Conservation (phyloP, 129 eudicot genomes). For the Chrysanthemum makinoi region DNA sequence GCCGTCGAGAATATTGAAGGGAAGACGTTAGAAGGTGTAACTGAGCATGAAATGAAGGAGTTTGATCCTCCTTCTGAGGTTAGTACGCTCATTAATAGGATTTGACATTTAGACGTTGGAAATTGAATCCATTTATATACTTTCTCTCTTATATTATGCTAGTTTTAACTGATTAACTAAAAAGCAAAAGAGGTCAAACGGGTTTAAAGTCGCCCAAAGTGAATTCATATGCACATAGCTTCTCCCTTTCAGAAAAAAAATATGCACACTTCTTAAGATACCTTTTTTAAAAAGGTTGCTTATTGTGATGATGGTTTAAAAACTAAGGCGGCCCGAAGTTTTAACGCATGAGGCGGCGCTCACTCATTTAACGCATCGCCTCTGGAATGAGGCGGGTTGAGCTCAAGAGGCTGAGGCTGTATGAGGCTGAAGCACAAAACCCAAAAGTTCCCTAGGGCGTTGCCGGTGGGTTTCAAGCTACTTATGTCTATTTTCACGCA, state of each 20-base stretch:
- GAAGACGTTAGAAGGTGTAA: constrained; percentile 37
- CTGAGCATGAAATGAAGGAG: constrained; percentile 47
- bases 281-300: too few species aligned
- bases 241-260: not conserved
- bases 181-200: not conserved
- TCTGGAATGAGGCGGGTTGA: too few species aligned
- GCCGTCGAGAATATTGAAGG: constrained; percentile 42
- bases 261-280: not conserved
- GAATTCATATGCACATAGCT: not conserved
- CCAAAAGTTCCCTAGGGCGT: too few species aligned
- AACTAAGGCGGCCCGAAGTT: too few species aligned
- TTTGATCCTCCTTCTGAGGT: constrained; percentile 71
- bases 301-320: too few species aligned
- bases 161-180: not conserved
- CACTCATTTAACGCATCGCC: too few species aligned
- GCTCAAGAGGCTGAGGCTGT: too few species aligned
- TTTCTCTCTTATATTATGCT: not conserved
- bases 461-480: too few species aligned
- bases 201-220: not conserved
- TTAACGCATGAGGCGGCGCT: too few species aligned
- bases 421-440: too few species aligned
- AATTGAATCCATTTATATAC: not conserved
- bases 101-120: not conserved
- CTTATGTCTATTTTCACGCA: too few species aligned
- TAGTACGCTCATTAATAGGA: constrained; percentile 2